Evolutionary conservation across 2,329 filamentous ascomycete species (phyloP).

Genomic region (Claviceps purpurea): DNA sequence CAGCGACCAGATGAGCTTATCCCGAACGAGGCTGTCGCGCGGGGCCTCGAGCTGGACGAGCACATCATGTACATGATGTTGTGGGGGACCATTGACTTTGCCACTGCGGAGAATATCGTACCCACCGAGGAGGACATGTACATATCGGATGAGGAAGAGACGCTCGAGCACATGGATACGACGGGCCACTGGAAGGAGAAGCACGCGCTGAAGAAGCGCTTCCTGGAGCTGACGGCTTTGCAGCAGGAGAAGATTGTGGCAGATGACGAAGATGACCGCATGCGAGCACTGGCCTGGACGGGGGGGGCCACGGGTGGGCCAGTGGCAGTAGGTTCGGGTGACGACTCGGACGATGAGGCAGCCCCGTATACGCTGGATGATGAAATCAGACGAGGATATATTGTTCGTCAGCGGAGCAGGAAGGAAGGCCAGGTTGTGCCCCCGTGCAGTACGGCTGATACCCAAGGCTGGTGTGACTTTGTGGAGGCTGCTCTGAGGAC

Average conservation of each 20-base stretch:
- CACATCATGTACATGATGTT: constrained; percentile 43
- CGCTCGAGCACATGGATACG: constrained; percentile 19
- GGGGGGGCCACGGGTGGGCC: constrained; percentile 13
- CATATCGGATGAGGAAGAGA: constrained; percentile 33
- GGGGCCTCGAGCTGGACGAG: constrained; percentile 39
- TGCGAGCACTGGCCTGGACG: constrained; percentile 22
- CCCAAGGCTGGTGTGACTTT: constrained; percentile 14
- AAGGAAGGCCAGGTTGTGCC: constrained; percentile 7
- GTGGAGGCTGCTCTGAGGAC: constrained; percentile 13
- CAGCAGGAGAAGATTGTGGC: constrained; percentile 25
- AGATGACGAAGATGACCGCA: constrained; percentile 21
- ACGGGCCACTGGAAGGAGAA: constrained; percentile 28
- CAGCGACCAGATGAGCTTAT: constrained; percentile 45
- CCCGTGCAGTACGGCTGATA: constrained; percentile 7
- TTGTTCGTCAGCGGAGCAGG: constrained; percentile 9
- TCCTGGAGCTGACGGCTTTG: constrained; percentile 21
- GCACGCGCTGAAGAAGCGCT: constrained; percentile 32
- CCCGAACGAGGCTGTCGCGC: constrained; percentile 37
- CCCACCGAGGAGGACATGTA: constrained; percentile 37
- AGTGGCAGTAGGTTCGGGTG: background rate
- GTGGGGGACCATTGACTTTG: constrained; percentile 47
- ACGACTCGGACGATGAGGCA: background rate
- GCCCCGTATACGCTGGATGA: constrained; percentile 15
- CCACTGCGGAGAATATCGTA: constrained; percentile 35
- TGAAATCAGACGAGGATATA: constrained; percentile 20